phyloP scores from a whole-genome alignment of 306 rosid genomes.

The Medicago lupulina region DNA sequence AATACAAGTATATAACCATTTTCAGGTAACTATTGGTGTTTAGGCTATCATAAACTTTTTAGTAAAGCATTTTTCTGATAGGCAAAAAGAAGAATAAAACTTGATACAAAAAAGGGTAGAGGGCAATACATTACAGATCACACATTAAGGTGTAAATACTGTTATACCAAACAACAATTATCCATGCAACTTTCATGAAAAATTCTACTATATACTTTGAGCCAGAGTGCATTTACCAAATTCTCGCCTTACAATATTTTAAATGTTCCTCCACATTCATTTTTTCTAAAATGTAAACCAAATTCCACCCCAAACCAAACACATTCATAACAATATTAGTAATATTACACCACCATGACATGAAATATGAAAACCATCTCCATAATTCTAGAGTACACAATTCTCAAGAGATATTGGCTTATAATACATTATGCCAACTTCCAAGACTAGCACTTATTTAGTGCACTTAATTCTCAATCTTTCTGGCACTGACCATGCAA shows the following conservation, averaged over 20 bases:
- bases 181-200: neutral
- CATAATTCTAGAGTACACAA: slow-evolving; percentile 19
- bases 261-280: slow-evolving; percentile 9
- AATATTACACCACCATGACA: slow-evolving; percentile 27
- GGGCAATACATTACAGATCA: no score
- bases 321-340: slow-evolving; percentile 3
- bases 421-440: slow-evolving; percentile 25
- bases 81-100: no score
- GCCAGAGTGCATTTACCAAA: no score
- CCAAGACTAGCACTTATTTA: slow-evolving; percentile 45
- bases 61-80: no score
- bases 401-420: slow-evolving; percentile 35
- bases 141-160: no score
- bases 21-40: no score
- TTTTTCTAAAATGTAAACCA: neutral
- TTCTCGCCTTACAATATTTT: neutral
- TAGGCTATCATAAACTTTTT: no score
- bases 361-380: slow-evolving; percentile 33
- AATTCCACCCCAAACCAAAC: neutral
- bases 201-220: neutral
- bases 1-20: no score
- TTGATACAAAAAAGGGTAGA: no score
- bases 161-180: neutral
- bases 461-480: slow-evolving; percentile 36
- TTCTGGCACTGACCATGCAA: slow-evolving; percentile 33